A percentile compares a stretch with the other conserved stretches of the same genome.
These are phyloP conservation scores for Selaginella moellendorffii DNA, from an alignment of 75 land plant genomes.

Conservation along the genomic window DNA sequence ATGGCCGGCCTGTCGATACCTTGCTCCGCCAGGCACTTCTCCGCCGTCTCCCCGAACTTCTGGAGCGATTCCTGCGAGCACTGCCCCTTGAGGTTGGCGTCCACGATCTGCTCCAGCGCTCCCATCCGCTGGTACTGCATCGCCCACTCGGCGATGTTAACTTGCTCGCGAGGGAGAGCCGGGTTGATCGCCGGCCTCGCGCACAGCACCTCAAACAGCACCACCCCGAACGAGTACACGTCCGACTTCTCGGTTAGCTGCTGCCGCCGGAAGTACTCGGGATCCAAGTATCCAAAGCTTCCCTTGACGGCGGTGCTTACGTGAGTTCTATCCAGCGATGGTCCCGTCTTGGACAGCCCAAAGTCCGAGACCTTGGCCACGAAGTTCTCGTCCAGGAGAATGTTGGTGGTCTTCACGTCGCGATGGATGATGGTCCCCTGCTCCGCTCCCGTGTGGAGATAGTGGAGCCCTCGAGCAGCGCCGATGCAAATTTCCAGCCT, in stretches of 20 bases:
- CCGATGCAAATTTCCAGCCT: slow-evolving; percentile 84
- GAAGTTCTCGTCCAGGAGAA: slow-evolving; percentile 62
- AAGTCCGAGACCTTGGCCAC: slow-evolving; percentile 47
- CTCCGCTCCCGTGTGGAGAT: slow-evolving; percentile 62
- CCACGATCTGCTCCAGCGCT: slow-evolving; percentile 32
- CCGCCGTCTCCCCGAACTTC: slow-evolving; percentile 53
- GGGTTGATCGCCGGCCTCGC: slow-evolving; percentile 71
- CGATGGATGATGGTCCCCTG: slow-evolving; percentile 53
- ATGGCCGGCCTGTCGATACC: slow-evolving; percentile 61
- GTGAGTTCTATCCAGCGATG: slow-evolving; percentile 50
- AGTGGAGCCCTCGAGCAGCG: slow-evolving; percentile 62
- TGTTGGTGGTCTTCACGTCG: slow-evolving; percentile 65
- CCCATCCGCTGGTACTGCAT: slow-evolving; percentile 14
- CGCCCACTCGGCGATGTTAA: slow-evolving; percentile 41
- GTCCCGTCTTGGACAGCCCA: slow-evolving; percentile 35
- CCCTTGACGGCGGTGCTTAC: slow-evolving; percentile 85
- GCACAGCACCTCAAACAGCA: slow-evolving; percentile 73
- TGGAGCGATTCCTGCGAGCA: slow-evolving; percentile 35
- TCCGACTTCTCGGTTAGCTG: slow-evolving; percentile 86
- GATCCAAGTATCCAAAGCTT: slow-evolving; percentile 77
- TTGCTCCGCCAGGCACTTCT: slow-evolving; percentile 51
- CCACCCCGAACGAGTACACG: slow-evolving; percentile 92
- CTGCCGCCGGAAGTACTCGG: slow-evolving; percentile 84
- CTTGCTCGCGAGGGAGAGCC: slow-evolving; percentile 31
- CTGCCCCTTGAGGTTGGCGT: slow-evolving; percentile 35